A percentile compares a stretch with the other conserved stretches of the same genome.
phyloP scores from a whole-genome alignment of 805 yeast genomes.

The Saturnispora sekii region DNA sequence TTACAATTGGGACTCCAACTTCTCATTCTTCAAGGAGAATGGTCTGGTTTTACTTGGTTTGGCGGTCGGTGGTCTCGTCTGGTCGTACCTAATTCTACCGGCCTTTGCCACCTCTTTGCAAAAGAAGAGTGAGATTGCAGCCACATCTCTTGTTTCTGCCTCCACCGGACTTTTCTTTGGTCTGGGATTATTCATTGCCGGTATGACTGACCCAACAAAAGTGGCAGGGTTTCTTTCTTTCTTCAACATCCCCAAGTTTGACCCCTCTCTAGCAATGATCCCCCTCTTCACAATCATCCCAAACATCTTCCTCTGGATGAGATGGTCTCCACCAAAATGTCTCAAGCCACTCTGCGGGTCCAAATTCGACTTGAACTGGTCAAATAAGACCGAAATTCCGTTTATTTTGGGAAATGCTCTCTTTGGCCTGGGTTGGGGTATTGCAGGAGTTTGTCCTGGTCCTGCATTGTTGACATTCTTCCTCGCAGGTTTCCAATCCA shows the following conservation, averaged over 20 bases:
- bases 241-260: constrained; percentile 28
- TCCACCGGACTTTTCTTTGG: constrained; percentile 31
- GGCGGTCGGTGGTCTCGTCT: constrained; percentile 6
- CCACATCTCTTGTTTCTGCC: constrained; percentile 9
- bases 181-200: constrained; percentile 36
- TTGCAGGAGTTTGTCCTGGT: constrained; percentile 44
- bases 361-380: constrained; percentile 19
- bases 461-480: constrained; percentile 33
- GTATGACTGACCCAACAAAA: constrained; percentile 36
- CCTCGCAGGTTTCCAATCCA: constrained; percentile 14
- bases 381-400: constrained; percentile 19
- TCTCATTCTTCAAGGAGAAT: constrained; percentile 13
- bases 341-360: constrained; percentile 17
- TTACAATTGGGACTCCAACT: constrained; percentile 15
- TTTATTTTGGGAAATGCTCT: constrained; percentile 34
- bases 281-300: constrained; percentile 36
- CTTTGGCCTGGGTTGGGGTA: constrained; percentile 48
- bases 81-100: constrained; percentile 25
- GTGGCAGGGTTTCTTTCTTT: constrained; percentile 38
- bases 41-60: constrained; percentile 10
- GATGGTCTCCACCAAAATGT: constrained; percentile 12
- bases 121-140: neutral
- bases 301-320: constrained; percentile 31
- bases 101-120: constrained; percentile 8
- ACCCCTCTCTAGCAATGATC: constrained; percentile 39